Base-by-base conservation (phyloP, 2,329 filamentous ascomycete species). In the Orbilia blumenaviensis region DNA sequence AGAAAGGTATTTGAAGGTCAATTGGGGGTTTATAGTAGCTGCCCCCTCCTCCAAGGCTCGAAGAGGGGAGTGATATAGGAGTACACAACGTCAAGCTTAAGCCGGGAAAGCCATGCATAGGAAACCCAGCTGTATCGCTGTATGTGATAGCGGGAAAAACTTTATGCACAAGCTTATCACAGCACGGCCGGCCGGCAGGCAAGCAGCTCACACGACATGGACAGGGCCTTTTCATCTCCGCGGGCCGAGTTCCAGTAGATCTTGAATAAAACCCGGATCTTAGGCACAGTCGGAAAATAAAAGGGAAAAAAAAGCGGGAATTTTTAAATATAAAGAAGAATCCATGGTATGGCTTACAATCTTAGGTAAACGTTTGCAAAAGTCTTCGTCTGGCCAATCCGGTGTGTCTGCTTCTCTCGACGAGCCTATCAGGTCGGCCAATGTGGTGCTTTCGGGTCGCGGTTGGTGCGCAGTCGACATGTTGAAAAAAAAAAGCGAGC, bases 341-440 rank as follows among this genome's bases (percentile, higher is more conserved):
- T 6, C 36, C 36, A 38, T 3, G 36, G 44, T 2, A 32, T 16
- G 21, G 66, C 71, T 54, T 78, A 80, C 79, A 71, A 80, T 79
- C 73, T 80, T 80, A 38, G 79, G 79, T 27, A 80, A 46, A 25
- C 69, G 63, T 52, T 73, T 78, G 74, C 78, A 80, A 68, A 80
- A 80, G 48, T 74, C 66, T 41, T 76, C 64, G 21, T 75, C 63
- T 48, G 54, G 71, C 34, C 36, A 68, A 29, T 68, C 71, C 56
- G 36, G 71, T 38, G 48, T 69, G n/a, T 60, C 52, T 32, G 66
- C 18, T 21, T 44, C 56, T 42, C 29, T 52, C 41, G 52, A 42
- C 27, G 54, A 18, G 27, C 63, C 63, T 50, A 67, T 60, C 36
- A 58, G 36, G 54, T 67, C 54, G 34, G 63, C 63, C 41, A 67